Conservation (phyloP, 2,329 filamentous ascomycete species). For the Apiospora pterosperma region DNA sequence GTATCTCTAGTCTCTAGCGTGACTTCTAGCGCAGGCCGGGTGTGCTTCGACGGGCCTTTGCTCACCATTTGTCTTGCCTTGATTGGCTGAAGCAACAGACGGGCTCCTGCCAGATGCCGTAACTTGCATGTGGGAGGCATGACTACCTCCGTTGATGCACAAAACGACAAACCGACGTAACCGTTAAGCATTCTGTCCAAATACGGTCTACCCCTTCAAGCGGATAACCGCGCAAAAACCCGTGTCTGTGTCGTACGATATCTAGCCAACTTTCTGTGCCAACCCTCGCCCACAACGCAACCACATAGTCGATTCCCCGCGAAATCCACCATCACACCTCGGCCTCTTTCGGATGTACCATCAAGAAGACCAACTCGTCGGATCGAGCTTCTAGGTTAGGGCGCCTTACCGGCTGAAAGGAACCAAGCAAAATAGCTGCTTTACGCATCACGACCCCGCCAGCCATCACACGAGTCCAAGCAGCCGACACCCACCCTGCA, state of each 20-base stretch:
- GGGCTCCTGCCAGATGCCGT: neutral
- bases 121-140: neutral
- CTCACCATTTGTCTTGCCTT: neutral
- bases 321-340: neutral
- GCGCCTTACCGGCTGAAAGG: neutral
- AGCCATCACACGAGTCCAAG: neutral
- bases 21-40: neutral
- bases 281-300: neutral
- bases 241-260: neutral
- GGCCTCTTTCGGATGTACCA: neutral
- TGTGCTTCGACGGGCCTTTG: too few relatives aligned
- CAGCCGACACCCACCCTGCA: neutral
- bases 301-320: neutral
- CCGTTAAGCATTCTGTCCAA: neutral
- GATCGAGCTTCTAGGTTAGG: neutral
- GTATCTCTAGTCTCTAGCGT: neutral
- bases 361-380: neutral
- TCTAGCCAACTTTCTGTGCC: neutral
- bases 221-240: neutral
- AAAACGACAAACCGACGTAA: neutral
- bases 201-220: neutral
- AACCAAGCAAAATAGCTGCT: neutral
- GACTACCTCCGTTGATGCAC: too few relatives aligned
- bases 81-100: neutral
- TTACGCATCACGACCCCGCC: neutral